Percentiles rank a stretch among this genome's conserved stretches.
phyloP scores from a whole-genome alignment of 768 basidiomycete genomes.

The Macrolepiota dolichaula region DNA sequence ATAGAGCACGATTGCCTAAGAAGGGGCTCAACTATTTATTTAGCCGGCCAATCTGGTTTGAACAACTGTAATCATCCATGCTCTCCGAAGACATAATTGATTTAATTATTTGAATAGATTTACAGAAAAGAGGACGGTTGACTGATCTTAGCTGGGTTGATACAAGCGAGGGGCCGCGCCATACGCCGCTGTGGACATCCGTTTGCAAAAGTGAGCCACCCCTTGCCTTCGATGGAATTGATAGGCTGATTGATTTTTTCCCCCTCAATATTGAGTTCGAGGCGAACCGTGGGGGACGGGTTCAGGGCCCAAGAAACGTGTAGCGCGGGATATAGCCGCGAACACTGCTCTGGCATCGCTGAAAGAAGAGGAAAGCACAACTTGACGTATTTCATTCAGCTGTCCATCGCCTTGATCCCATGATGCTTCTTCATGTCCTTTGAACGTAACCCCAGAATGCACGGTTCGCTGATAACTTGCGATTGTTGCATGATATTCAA shows the following conservation, averaged over 20 bases:
- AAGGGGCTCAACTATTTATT: neutral
- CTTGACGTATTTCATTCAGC: neutral
- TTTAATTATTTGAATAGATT: slow-evolving; percentile 34
- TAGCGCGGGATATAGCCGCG: slow-evolving; percentile 45
- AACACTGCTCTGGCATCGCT: slow-evolving; percentile 41
- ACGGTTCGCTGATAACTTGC: neutral
- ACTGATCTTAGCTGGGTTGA: slow-evolving; percentile 56
- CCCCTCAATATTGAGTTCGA: slow-evolving; percentile 42
- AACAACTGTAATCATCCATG: slow-evolving; percentile 30
- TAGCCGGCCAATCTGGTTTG: slow-evolving; percentile 24
- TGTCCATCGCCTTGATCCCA: neutral
- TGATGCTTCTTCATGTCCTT: slow-evolving; percentile 3
- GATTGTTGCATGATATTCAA: neutral
- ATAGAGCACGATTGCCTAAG: too few relatives aligned
- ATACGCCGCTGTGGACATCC: slow-evolving; percentile 51
- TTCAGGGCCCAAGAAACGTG: slow-evolving; percentile 46
- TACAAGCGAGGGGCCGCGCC: slow-evolving; percentile 35
- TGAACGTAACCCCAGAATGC: neutral
- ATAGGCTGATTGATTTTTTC: slow-evolving; percentile 10
- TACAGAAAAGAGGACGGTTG: slow-evolving; percentile 43
- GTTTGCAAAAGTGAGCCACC: slow-evolving; percentile 52
- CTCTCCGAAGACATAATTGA: slow-evolving; percentile 5
- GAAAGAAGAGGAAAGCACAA: slow-evolving; percentile 11
- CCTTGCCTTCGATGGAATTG: slow-evolving; percentile 6
- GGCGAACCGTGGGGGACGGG: slow-evolving; percentile 47